Conservation (phyloP, 2,329 filamentous ascomycete species). For the Pestalotiopsis sp. region DNA sequence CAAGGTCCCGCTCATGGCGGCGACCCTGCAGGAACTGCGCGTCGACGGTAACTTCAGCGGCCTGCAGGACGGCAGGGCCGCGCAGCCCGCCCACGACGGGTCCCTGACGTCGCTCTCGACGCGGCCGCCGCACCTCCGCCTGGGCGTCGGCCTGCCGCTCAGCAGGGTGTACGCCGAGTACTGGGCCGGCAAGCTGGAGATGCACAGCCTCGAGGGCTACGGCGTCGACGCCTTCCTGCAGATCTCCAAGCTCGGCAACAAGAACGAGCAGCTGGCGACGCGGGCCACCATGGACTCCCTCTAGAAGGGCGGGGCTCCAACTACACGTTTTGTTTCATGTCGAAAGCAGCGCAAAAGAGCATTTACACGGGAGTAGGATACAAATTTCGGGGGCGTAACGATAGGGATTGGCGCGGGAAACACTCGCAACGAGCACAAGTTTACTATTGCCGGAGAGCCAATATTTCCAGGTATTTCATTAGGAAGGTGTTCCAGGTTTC, state of each 20-base stretch:
- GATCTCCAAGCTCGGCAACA: constrained; percentile 95
- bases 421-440: background rate
- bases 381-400: background rate
- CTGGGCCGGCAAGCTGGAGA: constrained; percentile 89
- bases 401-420: background rate
- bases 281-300: constrained; percentile 78
- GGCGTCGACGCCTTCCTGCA: constrained; percentile 95
- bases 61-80: constrained; percentile 22
- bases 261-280: constrained; percentile 90
- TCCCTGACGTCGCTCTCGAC: constrained; percentile 81
- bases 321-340: background rate
- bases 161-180: constrained; percentile 96
- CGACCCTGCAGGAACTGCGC: constrained; percentile 86
- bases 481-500: background rate
- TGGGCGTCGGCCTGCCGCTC: constrained; percentile 93
- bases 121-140: constrained; percentile 80
- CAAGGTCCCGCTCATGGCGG: constrained; percentile 87
- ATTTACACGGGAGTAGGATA: constrained; percentile 3
- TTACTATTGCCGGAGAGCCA: background rate
- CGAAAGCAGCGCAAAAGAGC: background rate
- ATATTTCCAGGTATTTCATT: background rate
- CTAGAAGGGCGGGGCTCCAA: constrained; percentile 34
- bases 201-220: constrained; percentile 94
- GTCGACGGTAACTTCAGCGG: constrained; percentile 38
- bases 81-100: constrained; percentile 42